Evolutionary conservation across 371 early-diverging fungal genomes (phyloP).

Genomic region (Rhizopus delemar): DNA sequence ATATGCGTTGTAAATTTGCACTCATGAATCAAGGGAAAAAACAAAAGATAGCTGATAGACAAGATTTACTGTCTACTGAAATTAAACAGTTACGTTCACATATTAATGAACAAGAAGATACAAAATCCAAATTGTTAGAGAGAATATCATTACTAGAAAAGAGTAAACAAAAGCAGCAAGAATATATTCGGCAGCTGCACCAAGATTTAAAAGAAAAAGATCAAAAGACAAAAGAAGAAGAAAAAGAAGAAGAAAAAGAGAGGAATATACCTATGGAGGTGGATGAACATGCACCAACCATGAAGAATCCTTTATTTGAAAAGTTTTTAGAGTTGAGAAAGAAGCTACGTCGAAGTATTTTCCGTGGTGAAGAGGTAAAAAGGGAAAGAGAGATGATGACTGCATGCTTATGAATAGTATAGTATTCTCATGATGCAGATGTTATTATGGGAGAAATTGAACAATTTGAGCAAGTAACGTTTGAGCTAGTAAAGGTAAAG

Average conservation of each 20-base stretch:
- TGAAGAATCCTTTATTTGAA: slow-evolving; percentile 15
- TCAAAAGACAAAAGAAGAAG: slow-evolving; percentile 6
- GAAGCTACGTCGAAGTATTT: slow-evolving; percentile 38
- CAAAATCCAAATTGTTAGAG: slow-evolving; percentile 14
- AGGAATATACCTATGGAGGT: background rate
- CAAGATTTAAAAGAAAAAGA: slow-evolving; percentile 23
- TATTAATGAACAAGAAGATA: slow-evolving; percentile 15
- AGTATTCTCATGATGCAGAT: slow-evolving; percentile 40
- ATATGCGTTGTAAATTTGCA: background rate
- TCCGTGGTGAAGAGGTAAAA: slow-evolving; percentile 41
- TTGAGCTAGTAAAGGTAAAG: slow-evolving; percentile 46
- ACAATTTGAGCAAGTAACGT: slow-evolving; percentile 42
- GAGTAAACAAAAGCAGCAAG: slow-evolving; percentile 33
- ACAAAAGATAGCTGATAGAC: background rate
- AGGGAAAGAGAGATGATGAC: background rate
- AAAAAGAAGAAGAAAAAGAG: slow-evolving; percentile 7
- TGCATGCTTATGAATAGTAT: background rate
- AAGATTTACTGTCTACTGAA: background rate
- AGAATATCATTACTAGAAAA: slow-evolving; percentile 40
- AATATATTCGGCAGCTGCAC: slow-evolving; percentile 16
- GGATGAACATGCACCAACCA: background rate
- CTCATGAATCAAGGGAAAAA: background rate
- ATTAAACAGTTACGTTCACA: slow-evolving; percentile 6
- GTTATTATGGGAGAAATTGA: slow-evolving; percentile 45
- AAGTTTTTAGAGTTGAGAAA: slow-evolving; percentile 36